phyloP scores from a whole-genome alignment of 371 early-diverging fungal genomes.

The Mycotypha africana region DNA sequence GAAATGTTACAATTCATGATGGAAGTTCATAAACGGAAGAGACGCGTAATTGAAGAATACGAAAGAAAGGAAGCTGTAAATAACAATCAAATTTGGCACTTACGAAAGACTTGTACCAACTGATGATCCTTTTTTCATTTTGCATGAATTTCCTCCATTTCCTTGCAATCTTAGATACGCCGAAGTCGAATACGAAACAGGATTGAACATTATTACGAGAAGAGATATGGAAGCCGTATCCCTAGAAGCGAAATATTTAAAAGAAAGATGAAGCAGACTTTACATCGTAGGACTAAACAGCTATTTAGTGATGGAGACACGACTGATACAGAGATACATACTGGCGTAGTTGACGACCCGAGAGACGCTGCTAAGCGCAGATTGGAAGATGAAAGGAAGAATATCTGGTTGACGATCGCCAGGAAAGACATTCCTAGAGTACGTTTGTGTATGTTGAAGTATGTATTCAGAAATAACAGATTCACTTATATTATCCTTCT shows the following conservation, averaged over 20 bases:
- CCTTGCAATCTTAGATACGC: too few relatives aligned
- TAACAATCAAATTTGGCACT: too few relatives aligned
- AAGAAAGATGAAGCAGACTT: not conserved
- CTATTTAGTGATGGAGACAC: slow-evolving; percentile 1
- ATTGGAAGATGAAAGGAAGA: slow-evolving; percentile 25
- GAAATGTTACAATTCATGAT: slow-evolving; percentile 46
- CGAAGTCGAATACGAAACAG: too few relatives aligned
- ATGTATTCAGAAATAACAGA: too few relatives aligned
- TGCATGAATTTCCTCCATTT: too few relatives aligned
- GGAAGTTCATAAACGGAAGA: slow-evolving; percentile 27
- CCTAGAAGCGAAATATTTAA: slow-evolving; percentile 9
- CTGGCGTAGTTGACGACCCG: not conserved
- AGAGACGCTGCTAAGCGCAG: slow-evolving; percentile 8
- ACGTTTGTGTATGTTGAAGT: too few relatives aligned
- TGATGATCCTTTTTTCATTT: too few relatives aligned
- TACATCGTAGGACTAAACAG: not conserved
- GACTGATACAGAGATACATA: slow-evolving; percentile 1
- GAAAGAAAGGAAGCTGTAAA: slow-evolving; percentile 37
- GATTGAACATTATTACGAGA: slow-evolving; percentile 32
- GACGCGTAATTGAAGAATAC: slow-evolving; percentile 34
- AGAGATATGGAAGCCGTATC: slow-evolving; percentile 27
- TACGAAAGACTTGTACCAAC: not conserved
- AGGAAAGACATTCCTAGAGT: slow-evolving; percentile 44
- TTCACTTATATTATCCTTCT: slow-evolving; percentile 8
- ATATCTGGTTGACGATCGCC: slow-evolving; percentile 43